phyloP scores from a whole-genome alignment of 768 basidiomycete species.

The Russula ochroleuca region DNA sequence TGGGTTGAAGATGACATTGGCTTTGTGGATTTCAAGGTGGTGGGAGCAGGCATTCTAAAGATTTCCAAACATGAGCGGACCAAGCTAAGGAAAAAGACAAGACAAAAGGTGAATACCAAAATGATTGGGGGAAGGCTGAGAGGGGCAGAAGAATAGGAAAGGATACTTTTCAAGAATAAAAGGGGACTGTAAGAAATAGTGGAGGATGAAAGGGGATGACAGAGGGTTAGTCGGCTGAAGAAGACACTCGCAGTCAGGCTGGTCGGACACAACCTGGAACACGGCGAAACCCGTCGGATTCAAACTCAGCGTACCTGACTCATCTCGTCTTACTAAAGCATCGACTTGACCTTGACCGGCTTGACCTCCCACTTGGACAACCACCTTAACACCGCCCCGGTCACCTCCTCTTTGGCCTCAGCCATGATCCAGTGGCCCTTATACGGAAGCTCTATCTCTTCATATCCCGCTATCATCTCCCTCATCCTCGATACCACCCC shows the following conservation, averaged over 20 bases:
- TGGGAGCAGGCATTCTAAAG: conserved; percentile 27
- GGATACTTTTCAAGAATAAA: background rate
- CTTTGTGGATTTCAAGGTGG: conserved; percentile 15
- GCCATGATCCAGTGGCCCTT: conserved; percentile 21
- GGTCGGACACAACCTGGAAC: background rate
- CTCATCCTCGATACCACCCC: background rate
- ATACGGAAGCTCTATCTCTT: conserved; percentile 1
- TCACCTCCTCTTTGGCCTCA: conserved; percentile 13
- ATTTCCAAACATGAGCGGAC: background rate
- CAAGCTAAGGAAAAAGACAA: background rate
- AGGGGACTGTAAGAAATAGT: background rate
- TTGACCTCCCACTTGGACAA: background rate
- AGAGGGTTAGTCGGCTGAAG: conserved; percentile 14
- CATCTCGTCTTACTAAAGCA: background rate
- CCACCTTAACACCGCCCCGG: conserved; percentile 5
- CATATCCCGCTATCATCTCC: background rate
- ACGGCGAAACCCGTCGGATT: conserved; percentile 7
- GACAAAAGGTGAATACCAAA: background rate
- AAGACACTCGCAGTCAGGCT: background rate
- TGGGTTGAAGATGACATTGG: conserved; percentile 5
- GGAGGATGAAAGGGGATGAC: background rate
- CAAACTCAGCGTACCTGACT: conserved; percentile 16
- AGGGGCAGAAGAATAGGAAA: background rate
- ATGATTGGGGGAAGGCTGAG: background rate
- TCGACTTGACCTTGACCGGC: background rate